Conservation (phyloP, 192 early-diverging fungal species). For the Coemansia sp. region DNA sequence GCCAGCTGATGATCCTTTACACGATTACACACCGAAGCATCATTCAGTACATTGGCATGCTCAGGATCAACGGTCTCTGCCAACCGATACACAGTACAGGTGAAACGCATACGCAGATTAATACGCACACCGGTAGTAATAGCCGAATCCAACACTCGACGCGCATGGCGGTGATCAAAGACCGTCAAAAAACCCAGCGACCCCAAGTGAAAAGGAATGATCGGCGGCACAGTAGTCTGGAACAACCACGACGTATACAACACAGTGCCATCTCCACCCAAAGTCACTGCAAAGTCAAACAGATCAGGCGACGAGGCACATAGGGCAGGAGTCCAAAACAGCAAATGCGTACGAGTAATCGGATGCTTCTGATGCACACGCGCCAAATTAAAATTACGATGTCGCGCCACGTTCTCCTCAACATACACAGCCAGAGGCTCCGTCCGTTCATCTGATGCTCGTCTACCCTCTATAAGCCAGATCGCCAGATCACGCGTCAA, state of each 20-base stretch:
- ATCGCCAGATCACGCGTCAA: slow-evolving; percentile 66
- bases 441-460: too few relatives aligned
- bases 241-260: slow-evolving; percentile 90
- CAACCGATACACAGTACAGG: slow-evolving; percentile 81
- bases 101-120: slow-evolving; percentile 86
- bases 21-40: slow-evolving; percentile 43
- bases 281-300: slow-evolving; percentile 88
- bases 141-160: slow-evolving; percentile 58
- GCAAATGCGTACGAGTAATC: slow-evolving; percentile 48
- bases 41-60: slow-evolving; percentile 41
- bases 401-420: slow-evolving; percentile 59
- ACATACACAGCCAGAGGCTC: slow-evolving; percentile 51
- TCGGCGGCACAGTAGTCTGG: slow-evolving; percentile 81
- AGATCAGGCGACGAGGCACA: slow-evolving; percentile 61
- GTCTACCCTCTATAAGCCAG: slow-evolving; percentile 57
- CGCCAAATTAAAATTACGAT: slow-evolving; percentile 56
- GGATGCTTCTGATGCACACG: slow-evolving; percentile 46
- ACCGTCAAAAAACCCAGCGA: slow-evolving; percentile 95
- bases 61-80: slow-evolving; percentile 33
- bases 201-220: slow-evolving; percentile 91
- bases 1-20: slow-evolving; percentile 41
- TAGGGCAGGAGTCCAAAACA: slow-evolving; percentile 75
- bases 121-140: slow-evolving; percentile 68
- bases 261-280: slow-evolving; percentile 96
- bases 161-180: slow-evolving; percentile 67